phyloP scores from a whole-genome alignment of 1,284 basidiomycete species.

The Papiliotrema flavescens region DNA sequence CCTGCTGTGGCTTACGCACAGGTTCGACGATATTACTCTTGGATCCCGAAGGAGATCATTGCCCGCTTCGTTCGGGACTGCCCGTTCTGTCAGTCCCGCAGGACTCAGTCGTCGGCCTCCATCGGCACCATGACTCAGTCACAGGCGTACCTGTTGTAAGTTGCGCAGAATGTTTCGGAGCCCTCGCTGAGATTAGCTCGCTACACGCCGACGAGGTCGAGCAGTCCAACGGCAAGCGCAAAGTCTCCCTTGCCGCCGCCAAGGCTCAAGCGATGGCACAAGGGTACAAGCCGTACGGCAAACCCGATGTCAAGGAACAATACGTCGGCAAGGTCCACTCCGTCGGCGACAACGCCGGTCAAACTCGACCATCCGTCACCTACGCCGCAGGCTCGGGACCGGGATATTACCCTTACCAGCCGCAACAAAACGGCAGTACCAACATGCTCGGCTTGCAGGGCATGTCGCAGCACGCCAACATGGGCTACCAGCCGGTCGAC shows the following conservation, averaged over 20 bases:
- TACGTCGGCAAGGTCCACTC: too few species aligned
- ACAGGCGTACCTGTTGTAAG: conserved; percentile 15
- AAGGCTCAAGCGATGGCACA: conserved; percentile 15
- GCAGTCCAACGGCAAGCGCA: conserved; percentile 5
- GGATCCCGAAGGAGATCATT: conserved; percentile 74
- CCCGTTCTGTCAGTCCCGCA: conserved; percentile 56
- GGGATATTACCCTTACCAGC: too few species aligned
- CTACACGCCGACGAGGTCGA: conserved; percentile 12
- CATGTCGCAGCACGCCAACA: too few species aligned
- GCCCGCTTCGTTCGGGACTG: conserved; percentile 70
- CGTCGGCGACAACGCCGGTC: too few species aligned
- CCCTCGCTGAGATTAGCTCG: conserved; percentile 6
- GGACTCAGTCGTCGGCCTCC: neutral
- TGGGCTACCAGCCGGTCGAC: too few species aligned
- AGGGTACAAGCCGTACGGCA: conserved; percentile 15
- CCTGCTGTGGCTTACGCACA: conserved; percentile 27
- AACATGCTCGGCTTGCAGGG: too few species aligned
- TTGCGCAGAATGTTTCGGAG: neutral
- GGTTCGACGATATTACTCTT: conserved; percentile 65
- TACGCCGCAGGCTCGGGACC: too few species aligned
- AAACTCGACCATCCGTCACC: too few species aligned
- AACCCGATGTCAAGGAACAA: neutral
- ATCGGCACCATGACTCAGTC: conserved; percentile 12
- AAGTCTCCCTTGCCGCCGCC: conserved; percentile 17
- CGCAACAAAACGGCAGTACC: too few species aligned